A percentile compares a stretch with the other conserved stretches of the same genome.
These are phyloP conservation scores for Urostyla sp. DNA, from an alignment of 73 alveolate species.

Conservation along the genomic window DNA sequence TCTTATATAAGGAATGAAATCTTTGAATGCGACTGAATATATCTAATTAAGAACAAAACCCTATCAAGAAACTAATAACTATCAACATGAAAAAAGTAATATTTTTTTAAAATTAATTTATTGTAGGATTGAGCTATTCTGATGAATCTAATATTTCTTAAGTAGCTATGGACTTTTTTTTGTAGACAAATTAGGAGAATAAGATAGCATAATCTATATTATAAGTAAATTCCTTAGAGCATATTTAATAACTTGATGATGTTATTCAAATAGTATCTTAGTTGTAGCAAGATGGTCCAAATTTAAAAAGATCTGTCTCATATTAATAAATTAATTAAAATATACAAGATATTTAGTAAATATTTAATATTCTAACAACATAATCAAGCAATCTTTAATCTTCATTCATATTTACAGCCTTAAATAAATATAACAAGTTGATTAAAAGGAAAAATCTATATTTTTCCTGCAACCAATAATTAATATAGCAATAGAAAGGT, in stretches of 20 bases:
- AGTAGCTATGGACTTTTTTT: conserved; percentile 5
- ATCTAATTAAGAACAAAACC: conserved; percentile 2
- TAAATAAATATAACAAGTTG: background rate
- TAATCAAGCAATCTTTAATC: background rate
- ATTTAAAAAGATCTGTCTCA: background rate
- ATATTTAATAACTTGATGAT: background rate
- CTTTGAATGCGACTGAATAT: background rate
- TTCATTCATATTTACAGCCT: background rate
- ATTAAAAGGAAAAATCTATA: background rate
- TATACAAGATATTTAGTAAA: background rate
- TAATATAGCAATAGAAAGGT: background rate
- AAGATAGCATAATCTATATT: background rate
- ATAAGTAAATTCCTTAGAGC: background rate
- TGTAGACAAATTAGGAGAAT: conserved; percentile 20
- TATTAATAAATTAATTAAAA: no score
- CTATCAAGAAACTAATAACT: background rate
- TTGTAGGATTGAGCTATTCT: background rate
- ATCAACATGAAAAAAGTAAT: background rate
- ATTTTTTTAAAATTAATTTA: background rate
- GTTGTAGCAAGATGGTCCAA: no score
- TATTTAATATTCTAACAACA: background rate
- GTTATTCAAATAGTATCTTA: no score
- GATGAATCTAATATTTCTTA: conserved; percentile 19
- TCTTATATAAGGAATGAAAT: background rate
- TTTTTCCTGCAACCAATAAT: no score